Percentiles rank a stretch among this genome's conserved stretches.
Evolutionary conservation across 306 rosid genomes (phyloP).

Genomic region (Sechiopsis laciniata): DNA sequence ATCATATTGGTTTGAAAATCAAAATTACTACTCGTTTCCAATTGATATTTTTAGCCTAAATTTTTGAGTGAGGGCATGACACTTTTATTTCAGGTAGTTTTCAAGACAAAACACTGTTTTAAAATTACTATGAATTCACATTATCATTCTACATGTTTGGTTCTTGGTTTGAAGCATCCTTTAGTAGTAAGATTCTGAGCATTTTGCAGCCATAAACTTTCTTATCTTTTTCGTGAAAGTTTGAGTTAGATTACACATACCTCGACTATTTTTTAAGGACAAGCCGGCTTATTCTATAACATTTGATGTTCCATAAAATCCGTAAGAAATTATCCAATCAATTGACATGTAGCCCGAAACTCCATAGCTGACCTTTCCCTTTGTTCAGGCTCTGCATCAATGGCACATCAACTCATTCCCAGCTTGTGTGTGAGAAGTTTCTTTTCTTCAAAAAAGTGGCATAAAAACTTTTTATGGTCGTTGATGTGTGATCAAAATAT

Average conservation of each 20-base stretch:
- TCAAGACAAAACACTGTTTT: background rate
- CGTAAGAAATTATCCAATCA: no score
- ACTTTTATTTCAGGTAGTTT: background rate
- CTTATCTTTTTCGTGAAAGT: background rate
- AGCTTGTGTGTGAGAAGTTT: background rate
- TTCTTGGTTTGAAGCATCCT: background rate
- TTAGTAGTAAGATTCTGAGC: background rate
- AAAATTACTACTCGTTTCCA: background rate
- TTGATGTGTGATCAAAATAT: background rate
- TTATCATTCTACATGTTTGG: background rate
- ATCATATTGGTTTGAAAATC: background rate
- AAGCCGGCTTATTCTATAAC: no score
- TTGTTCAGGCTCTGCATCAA: conserved; percentile 3
- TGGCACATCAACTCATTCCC: background rate
- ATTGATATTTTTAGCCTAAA: background rate
- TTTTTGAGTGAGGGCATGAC: no score
- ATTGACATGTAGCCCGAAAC: no score
- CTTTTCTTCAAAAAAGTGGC: background rate
- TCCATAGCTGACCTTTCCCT: background rate
- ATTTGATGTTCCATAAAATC: no score
- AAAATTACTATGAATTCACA: background rate
- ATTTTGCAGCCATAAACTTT: background rate
- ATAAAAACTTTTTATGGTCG: background rate
- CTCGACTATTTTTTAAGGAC: no score
- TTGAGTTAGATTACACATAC: no score